phyloP scores from a whole-genome alignment of 192 early-diverging fungal species.

The Spinellus fusiger region DNA sequence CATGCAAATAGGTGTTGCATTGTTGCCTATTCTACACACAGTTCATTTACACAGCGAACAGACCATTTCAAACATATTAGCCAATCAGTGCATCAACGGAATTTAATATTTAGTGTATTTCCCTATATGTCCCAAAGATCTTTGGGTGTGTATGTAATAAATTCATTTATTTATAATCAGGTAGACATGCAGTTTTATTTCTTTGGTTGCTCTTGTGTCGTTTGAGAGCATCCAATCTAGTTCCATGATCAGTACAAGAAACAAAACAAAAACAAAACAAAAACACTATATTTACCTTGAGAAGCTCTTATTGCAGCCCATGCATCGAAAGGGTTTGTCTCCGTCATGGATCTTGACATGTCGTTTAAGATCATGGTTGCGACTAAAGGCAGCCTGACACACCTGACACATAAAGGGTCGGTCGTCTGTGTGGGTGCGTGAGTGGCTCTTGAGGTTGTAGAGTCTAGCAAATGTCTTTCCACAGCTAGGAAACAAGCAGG shows the following conservation, averaged over 20 bases:
- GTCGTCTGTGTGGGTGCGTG: slow-evolving; percentile 71
- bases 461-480: slow-evolving; percentile 77
- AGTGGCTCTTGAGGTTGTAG: slow-evolving; percentile 85
- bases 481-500: slow-evolving; percentile 69
- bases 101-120: no score
- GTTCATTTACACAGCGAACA: no score
- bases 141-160: no score
- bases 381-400: slow-evolving; percentile 46
- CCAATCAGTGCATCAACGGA: no score
- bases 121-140: no score
- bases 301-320: slow-evolving; percentile 68
- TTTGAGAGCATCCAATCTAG: slow-evolving; percentile 57
- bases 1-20: no score
- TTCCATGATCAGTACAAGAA: not conserved
- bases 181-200: slow-evolving; percentile 11
- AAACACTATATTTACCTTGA: slow-evolving; percentile 37
- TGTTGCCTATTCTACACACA: no score
- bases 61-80: no score
- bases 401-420: slow-evolving; percentile 58
- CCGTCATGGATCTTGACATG: slow-evolving; percentile 74
- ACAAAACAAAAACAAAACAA: not conserved
- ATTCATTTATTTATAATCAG: not conserved
- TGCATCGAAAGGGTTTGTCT: slow-evolving; percentile 71
- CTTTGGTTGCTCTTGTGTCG: slow-evolving; percentile 43
- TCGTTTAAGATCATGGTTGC: slow-evolving; percentile 70